Evolutionary conservation across 2,329 filamentous ascomycete species (phyloP), one percentile per base, ranked within the genome.

Genomic region (Orbilia ellipsospora): DNA sequence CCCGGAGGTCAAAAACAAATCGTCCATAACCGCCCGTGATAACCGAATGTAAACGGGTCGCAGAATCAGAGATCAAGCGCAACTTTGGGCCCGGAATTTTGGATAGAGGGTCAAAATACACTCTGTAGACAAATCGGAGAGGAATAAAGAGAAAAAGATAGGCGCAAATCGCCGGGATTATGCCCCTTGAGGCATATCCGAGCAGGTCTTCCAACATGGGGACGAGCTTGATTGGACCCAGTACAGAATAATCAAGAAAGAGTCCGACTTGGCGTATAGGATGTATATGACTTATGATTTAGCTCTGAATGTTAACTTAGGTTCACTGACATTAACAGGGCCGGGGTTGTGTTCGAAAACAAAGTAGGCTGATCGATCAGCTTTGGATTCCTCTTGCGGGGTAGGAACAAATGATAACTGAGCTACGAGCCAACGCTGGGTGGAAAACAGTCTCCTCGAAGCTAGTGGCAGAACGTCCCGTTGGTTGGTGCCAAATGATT

Each of bases 21-120:
- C 51, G 31, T 36, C 62, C 62, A 48, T 56, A 56, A 18, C 45
- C 42, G 4, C 60, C 60, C 28, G 60, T 63, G 15, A 65, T 50
- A 10, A 65, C 2, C 36, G 50, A 65, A 51, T 56, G 50, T 36
- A 65, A 65, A 82, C 81, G 26, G 77, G 77, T 0, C 73, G 68
- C 42, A 81, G 54, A 28, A 81, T 78, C 74, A 82, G 80, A 70
- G 80, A 81, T 70, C 81, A 83, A 36, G 80, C 81, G 81, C 12
- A 82, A 77, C 54, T 79, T 80, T 5, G 81, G 81, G 15, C 82
- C 81, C 0, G 82, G 82, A 28, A 83, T 78, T 1, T 68, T 68
- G 8, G 80, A 73, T 5, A 83, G 78, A 1, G 81, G 81, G 62
- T 83, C 80, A 16, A 82, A 73, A 42, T 78, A 78, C 12, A 82